These are phyloP conservation scores for Xylaria nigripes DNA, from an alignment of 495 filamentous ascomycete species.

Conservation along the genomic window DNA sequence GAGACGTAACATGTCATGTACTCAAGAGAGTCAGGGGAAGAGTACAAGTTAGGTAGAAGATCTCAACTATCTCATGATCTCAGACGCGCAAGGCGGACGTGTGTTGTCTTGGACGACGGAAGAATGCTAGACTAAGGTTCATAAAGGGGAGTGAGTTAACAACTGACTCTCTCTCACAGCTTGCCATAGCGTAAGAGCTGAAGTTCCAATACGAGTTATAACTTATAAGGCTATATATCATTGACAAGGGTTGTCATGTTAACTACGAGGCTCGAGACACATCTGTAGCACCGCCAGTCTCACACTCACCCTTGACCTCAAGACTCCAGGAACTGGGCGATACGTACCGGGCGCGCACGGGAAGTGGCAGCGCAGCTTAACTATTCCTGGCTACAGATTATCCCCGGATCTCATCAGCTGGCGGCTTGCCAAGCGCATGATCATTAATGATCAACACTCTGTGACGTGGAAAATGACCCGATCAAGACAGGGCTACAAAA, in stretches of 20 bases:
- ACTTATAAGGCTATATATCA: not conserved
- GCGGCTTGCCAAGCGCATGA: not conserved
- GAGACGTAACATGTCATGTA: not conserved
- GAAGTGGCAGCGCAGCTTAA: not conserved
- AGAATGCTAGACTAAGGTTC: not conserved
- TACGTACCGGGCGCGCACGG: not conserved
- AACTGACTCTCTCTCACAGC: not conserved
- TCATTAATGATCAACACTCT: too few species aligned
- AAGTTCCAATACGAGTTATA: not conserved
- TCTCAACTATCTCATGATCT: too few species aligned
- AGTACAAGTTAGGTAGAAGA: too few species aligned
- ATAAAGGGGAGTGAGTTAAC: not conserved
- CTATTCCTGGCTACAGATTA: not conserved
- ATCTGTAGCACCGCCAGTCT: not conserved
- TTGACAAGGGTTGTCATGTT: not conserved
- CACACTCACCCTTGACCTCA: not conserved
- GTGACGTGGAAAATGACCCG: too few species aligned
- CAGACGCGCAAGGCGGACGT: not conserved
- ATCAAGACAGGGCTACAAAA: not conserved
- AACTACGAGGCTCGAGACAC: not conserved
- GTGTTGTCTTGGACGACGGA: not conserved
- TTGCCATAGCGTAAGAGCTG: not conserved
- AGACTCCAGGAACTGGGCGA: not conserved
- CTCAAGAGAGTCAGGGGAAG: too few species aligned
- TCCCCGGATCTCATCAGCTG: not conserved